Evolutionary conservation across 2,329 filamentous ascomycete genomes (phyloP).

Genomic region (Bipolaris sorokiniana): DNA sequence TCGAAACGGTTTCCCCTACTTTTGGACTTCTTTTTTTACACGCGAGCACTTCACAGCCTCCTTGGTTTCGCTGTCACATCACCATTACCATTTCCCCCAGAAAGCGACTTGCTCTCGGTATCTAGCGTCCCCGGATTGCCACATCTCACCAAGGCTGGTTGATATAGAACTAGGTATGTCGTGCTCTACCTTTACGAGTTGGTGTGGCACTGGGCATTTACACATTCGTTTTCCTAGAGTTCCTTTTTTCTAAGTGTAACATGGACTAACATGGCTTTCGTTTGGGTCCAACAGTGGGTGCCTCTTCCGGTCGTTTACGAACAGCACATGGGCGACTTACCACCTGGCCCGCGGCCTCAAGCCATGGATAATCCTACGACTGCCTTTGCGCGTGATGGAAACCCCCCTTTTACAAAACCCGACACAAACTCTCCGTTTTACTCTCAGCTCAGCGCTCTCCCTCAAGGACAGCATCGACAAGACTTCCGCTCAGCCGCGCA

Average conservation of each 20-base stretch:
- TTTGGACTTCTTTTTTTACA: slow-evolving; percentile 47
- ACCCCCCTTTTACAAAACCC: slow-evolving; percentile 27
- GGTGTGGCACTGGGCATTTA: slow-evolving; percentile 17
- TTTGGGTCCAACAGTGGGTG: slow-evolving; percentile 54
- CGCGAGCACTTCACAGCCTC: slow-evolving; percentile 34
- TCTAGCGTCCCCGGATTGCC: slow-evolving; percentile 40
- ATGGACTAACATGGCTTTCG: slow-evolving; percentile 52
- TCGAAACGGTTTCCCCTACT: slow-evolving; percentile 33
- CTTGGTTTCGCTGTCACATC: slow-evolving; percentile 44
- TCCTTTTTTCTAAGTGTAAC: slow-evolving; percentile 27
- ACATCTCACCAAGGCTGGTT: slow-evolving; percentile 30
- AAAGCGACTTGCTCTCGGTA: slow-evolving; percentile 38
- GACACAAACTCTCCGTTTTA: slow-evolving; percentile 44
- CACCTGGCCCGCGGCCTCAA: slow-evolving; percentile 38
- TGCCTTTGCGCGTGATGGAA: slow-evolving; percentile 37
- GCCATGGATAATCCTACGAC: slow-evolving; percentile 40
- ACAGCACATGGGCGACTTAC: slow-evolving; percentile 51
- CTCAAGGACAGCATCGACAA: slow-evolving; percentile 35
- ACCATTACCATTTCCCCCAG: slow-evolving; percentile 24
- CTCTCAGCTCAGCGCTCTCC: slow-evolving; percentile 46
- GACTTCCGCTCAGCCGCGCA: slow-evolving; percentile 40
- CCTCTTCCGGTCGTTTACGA: slow-evolving; percentile 49
- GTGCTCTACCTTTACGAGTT: slow-evolving; percentile 19
- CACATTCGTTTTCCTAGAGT: slow-evolving; percentile 27
- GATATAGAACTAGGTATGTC: slow-evolving; percentile 48